Conservation (phyloP, 345 rosid genomes). For the Pistacia integerrima region DNA sequence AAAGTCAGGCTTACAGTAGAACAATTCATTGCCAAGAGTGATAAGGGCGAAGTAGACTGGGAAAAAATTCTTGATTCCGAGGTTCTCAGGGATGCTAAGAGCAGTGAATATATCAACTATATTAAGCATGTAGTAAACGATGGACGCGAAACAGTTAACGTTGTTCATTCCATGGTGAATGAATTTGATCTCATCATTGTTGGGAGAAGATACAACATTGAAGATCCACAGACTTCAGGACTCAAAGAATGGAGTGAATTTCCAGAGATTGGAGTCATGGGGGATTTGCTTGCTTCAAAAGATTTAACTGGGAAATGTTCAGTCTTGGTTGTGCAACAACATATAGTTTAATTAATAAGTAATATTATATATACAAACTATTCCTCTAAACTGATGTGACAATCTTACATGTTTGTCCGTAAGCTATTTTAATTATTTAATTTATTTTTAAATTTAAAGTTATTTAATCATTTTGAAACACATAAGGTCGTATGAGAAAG, state of each 20-base stretch:
- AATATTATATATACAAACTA: no score
- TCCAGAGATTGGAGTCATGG: slow-evolving; percentile 28
- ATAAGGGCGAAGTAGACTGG: background rate
- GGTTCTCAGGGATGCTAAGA: slow-evolving; percentile 18
- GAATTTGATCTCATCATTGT: slow-evolving; percentile 22
- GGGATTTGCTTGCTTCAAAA: slow-evolving; percentile 26
- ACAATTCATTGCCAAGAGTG: background rate
- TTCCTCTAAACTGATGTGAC: no score
- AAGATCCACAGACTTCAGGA: slow-evolving; percentile 12
- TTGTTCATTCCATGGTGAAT: slow-evolving; percentile 10
- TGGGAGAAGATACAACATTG: slow-evolving; percentile 20
- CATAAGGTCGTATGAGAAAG: no score
- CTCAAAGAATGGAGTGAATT: slow-evolving; percentile 28
- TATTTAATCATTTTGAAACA: no score
- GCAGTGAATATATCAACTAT: background rate
- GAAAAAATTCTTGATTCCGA: slow-evolving; percentile 23
- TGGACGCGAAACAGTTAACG: slow-evolving; percentile 14
- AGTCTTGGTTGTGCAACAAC: slow-evolving; percentile 23
- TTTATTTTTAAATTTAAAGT: no score
- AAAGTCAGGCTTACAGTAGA: slow-evolving; percentile 17
- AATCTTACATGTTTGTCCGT: no score
- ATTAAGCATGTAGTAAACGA: slow-evolving; percentile 8
- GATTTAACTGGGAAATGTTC: slow-evolving; percentile 22
- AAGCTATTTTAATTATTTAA: no score
- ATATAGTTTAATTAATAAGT: no score